phyloP scores from a whole-genome alignment of 1,139 yeast genomes.

The Blastobotrys arbuscula region DNA sequence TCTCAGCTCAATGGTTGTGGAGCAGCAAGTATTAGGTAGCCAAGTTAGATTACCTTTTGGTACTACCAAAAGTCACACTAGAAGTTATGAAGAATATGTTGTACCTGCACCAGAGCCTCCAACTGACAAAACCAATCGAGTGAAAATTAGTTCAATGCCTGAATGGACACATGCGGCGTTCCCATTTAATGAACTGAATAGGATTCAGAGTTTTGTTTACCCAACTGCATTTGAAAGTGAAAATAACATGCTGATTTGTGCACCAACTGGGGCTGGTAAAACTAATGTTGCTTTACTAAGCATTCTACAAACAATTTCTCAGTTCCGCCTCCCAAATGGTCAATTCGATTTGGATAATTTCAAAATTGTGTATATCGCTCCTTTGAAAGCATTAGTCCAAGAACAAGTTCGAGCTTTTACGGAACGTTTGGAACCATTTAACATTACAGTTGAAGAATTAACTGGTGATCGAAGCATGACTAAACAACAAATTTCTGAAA shows the following conservation, averaged over 20 bases:
- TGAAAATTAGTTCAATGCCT: constrained; percentile 62
- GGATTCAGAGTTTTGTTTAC: constrained; percentile 77
- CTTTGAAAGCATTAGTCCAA: constrained; percentile 89
- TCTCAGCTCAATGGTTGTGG: constrained; percentile 57
- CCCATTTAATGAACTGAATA: constrained; percentile 48
- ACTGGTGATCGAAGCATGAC: constrained; percentile 88
- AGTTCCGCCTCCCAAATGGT: constrained; percentile 43
- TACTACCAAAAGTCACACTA: constrained; percentile 68
- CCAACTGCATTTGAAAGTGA: constrained; percentile 71
- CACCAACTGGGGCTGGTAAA: constrained; percentile 99
- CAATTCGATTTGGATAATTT: constrained; percentile 54
- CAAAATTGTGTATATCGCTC: constrained; percentile 88
- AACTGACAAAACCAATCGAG: constrained; percentile 44
- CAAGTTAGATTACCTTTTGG: constrained; percentile 74
- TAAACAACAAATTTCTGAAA: constrained; percentile 65
- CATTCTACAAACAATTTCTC: constrained; percentile 55
- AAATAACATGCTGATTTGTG: constrained; percentile 75
- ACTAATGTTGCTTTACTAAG: constrained; percentile 91
- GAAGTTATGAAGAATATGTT: constrained; percentile 77
- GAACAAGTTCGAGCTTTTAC: constrained; percentile 89
- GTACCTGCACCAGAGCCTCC: constrained; percentile 69
- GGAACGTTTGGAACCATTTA: constrained; percentile 60
- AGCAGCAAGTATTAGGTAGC: constrained; percentile 62
- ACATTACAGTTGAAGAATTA: constrained; percentile 73
- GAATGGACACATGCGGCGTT: constrained; percentile 78